Base-by-base conservation (phyloP, 148 eudicot species). In the Talinum fruticosum region DNA sequence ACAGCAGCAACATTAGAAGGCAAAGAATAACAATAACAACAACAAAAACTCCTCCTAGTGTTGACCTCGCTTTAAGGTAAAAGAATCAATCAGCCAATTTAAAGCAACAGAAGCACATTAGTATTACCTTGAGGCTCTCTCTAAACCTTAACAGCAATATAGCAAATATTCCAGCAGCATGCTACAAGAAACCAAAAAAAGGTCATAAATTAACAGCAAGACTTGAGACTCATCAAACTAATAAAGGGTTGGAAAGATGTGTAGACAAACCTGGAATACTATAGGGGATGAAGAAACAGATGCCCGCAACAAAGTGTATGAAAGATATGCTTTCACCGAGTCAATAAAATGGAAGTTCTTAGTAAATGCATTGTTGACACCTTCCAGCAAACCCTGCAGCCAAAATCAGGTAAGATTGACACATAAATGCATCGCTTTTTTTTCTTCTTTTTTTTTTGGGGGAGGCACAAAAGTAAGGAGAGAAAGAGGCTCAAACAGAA, bases 301-400 rank as follows among this genome's bases (percentile, higher is more conserved):
- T 78, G 99, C 97, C 71, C 97, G 87, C 85, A 96, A 73, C 79
- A 96, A 85, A 64, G 91, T 88, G 78, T 96, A 96, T 77, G 97
- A 96, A 80, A 96, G 99, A 86, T 93, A 89, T 74, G 97, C 94
- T 87, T 91, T 96, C 47, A 93, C 93, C 16, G 97, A 96, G 86
- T 96, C 99, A 51, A 96, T 93, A 77, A 96, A 93, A 80, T 90
- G 87, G 83, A 93, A 93, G 85, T 96, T 96, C 82, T 89, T 93
- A 8, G 97, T 92, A 84, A 96, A 96, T 64, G 99, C 91, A 75
- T 87, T 86, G 83, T 90, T 89, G 79, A 90, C 94, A 49, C 97
- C 99, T 88, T 96, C 99, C 84, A 96, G 82, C 76, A 93, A 85
- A 71, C 94, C 97, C 99, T 96, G 90, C 82, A 85, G 81, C 79